These are phyloP conservation scores for Debaryomyces maramus DNA, from an alignment of 805 yeast species.

Conservation along the genomic window DNA sequence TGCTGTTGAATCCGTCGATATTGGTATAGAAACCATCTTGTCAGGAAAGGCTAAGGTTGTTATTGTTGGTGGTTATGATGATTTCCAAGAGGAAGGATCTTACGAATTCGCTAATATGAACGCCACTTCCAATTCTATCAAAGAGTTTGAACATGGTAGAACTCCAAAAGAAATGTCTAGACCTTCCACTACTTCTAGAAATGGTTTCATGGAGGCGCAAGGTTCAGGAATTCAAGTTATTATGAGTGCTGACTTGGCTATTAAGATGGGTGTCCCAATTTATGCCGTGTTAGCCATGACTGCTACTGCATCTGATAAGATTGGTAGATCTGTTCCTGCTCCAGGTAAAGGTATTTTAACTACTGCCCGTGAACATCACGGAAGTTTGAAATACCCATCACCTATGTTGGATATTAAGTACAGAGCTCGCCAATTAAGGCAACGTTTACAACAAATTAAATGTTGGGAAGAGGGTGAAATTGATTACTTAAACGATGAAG, in stretches of 20 bases:
- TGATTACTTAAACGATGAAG: constrained; percentile 68
- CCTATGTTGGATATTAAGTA: constrained; percentile 86
- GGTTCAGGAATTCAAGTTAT: constrained; percentile 98
- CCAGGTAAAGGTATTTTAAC: constrained; percentile 99
- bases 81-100: constrained; percentile 98
- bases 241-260: constrained; percentile 92
- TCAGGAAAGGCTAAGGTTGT: constrained; percentile 95
- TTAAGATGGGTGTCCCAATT: constrained; percentile 98
- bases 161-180: constrained; percentile 98
- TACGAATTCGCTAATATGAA: constrained; percentile 98
- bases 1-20: constrained; percentile 94
- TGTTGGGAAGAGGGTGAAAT: constrained; percentile 85
- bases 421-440: constrained; percentile 87
- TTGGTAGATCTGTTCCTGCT: constrained; percentile 98
- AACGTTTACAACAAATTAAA: constrained; percentile 74
- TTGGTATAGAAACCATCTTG: constrained; percentile 90
- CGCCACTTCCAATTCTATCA: constrained; percentile 89
- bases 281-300: constrained; percentile 93
- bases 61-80: constrained; percentile 99
- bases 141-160: constrained; percentile 92
- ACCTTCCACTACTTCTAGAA: constrained; percentile 94
- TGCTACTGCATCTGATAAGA: constrained; percentile 97
- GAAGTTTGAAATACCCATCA: constrained; percentile 73
- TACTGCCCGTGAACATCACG: constrained; percentile 92
- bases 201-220: constrained; percentile 99